Evolutionary conservation across 768 basidiomycete genomes (phyloP).

Genomic region (Pleurotus ostreatus): DNA sequence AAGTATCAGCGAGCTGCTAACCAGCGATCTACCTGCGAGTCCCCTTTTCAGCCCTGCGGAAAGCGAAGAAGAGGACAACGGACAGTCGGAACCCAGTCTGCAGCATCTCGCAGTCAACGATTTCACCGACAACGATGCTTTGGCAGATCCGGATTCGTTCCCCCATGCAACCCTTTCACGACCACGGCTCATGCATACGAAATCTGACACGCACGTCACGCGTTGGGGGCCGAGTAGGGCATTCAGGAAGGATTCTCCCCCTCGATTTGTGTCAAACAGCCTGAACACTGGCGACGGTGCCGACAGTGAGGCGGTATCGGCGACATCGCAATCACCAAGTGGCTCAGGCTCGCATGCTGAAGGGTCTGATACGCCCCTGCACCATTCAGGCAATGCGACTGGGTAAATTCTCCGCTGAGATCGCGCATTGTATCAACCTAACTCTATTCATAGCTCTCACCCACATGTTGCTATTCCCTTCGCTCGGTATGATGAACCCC

Average conservation of each 20-base stretch:
- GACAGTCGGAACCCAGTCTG: slow-evolving; percentile 15
- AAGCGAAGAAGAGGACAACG: slow-evolving; percentile 46
- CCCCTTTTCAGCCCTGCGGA: slow-evolving; percentile 61
- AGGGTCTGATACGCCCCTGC: slow-evolving; percentile 3
- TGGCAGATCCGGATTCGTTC: not conserved
- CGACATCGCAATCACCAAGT: slow-evolving; percentile 4
- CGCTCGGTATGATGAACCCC: slow-evolving; percentile 2
- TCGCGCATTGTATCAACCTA: not conserved
- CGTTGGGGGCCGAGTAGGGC: slow-evolving; percentile 45
- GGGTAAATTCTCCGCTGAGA: slow-evolving; percentile 4
- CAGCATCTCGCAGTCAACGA: not conserved
- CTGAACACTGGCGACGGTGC: slow-evolving; percentile 11
- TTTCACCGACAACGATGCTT: not conserved
- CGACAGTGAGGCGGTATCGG: slow-evolving; percentile 3
- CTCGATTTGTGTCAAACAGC: slow-evolving; percentile 47
- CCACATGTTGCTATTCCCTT: not conserved
- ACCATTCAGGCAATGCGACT: not conserved
- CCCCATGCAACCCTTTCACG: slow-evolving; percentile 24
- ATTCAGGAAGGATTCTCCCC: slow-evolving; percentile 68
- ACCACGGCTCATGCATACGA: slow-evolving; percentile 73
- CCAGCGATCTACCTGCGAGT: slow-evolving; percentile 60
- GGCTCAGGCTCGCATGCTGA: slow-evolving; percentile 1
- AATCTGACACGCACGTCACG: slow-evolving; percentile 82
- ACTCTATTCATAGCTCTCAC: not conserved
- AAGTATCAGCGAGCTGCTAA: slow-evolving; percentile 86